Evolutionary conservation across 1,139 yeast genomes (phyloP), one percentile per base, ranked within the genome.

Genomic region (Lizanozyma gosingica): DNA sequence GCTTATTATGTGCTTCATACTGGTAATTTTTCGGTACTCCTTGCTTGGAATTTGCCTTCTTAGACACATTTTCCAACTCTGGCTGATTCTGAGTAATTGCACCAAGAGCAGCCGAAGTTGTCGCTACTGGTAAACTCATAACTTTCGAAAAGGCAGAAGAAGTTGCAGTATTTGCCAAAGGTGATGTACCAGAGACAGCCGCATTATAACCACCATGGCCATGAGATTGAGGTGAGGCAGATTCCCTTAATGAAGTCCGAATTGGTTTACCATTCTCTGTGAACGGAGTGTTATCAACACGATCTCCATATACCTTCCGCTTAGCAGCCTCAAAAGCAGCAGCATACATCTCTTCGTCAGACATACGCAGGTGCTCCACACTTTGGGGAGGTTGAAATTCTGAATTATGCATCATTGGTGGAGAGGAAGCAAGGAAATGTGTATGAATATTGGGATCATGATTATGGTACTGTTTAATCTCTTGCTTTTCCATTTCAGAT

Each of bases 291-390:
- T 9, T 14, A 4, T 15, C 29, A 14, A n/a, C 34, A 15, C 33
- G 33, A 32, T 44, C 43, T 4, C 59, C 59, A 39, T 55, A 56
- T 1, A 56, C 60, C 36, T 47, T 53, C 38, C 49, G 50, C 42
- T 54, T 47, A 2, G 60, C 60, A 8, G 55, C 60, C 33, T 48
- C 45, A 51, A 55, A 47, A 3, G 60, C 60, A 33, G 52, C 55
- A 8, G 51, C 51, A 38, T 55, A 56, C 35, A 55, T 44, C 14
- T 50, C 55, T 4, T 47, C 47, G 14, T 42, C 46, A 3, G 41
- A 14, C 18, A 17, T 2, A 4, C 16, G 11, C 15, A 17, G n/a
- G 32, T 14, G 18, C 11, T 22, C 9, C 29, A 6, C 11, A 22
- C 29, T 6, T 22, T 22, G 6, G 9, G 6, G 9, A 22, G 6